phyloP scores from a whole-genome alignment of 2,329 filamentous ascomycete species.

The Phialophora verrucosa region DNA sequence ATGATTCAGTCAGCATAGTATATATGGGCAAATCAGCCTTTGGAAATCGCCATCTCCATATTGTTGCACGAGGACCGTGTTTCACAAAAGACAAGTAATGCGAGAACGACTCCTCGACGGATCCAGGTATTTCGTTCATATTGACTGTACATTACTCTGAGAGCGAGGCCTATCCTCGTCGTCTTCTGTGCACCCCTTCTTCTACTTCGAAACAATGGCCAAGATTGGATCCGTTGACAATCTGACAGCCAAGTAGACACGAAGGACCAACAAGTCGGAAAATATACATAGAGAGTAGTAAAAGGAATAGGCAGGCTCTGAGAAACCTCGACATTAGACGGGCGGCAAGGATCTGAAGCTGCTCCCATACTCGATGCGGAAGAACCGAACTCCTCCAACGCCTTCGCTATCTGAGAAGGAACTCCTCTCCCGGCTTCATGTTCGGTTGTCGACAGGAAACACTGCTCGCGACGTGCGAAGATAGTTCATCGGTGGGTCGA shows the following conservation, averaged over 20 bases:
- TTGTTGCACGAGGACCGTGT: neutral
- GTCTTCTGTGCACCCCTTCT: neutral
- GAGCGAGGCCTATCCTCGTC: neutral
- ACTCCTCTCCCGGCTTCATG: neutral
- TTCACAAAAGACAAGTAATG: neutral
- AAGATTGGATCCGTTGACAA: neutral
- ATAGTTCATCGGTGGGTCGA: neutral
- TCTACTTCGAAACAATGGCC: neutral
- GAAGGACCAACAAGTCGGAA: neutral
- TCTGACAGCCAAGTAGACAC: neutral
- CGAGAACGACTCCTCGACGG: neutral
- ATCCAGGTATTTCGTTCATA: neutral
- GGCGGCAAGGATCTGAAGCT: constrained; percentile 50
- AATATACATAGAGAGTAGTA: neutral
- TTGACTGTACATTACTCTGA: neutral
- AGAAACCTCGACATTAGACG: constrained; percentile 27
- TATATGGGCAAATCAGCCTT: neutral
- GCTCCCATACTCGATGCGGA: neutral
- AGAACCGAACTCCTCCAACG: constrained; percentile 22
- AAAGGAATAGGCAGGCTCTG: neutral
- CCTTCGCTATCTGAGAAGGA: constrained; percentile 17
- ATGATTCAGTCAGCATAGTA: neutral
- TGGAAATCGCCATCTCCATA: neutral
- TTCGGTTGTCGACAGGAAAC: neutral
- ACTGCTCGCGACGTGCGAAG: neutral